Percentiles rank a stretch among this genome's conserved stretches.
Conservation (phyloP, 108 stramenopile genomes). For the Pseudonitzschia pungens region DNA sequence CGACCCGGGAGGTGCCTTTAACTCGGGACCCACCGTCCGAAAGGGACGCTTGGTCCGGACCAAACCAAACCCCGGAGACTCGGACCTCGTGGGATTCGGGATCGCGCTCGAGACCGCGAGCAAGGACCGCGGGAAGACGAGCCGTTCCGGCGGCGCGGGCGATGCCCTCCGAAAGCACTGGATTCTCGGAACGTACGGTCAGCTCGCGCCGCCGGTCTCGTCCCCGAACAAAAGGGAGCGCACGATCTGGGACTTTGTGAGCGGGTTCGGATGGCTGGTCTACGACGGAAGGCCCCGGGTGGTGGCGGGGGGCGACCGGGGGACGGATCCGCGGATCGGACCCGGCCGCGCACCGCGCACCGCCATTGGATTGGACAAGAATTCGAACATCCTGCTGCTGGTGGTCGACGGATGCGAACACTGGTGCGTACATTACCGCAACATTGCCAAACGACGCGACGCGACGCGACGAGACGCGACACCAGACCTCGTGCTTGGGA, state of each 20-base stretch:
- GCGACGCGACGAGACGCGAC: no score
- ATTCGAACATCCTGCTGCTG: slow-evolving; percentile 29
- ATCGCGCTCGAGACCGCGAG: neutral
- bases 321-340: neutral
- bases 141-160: neutral
- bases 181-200: slow-evolving; percentile 20
- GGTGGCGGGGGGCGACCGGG: neutral
- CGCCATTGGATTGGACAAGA: slow-evolving; percentile 34
- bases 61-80: neutral
- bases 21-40: slow-evolving; percentile 22
- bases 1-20: slow-evolving; percentile 26
- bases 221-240: neutral
- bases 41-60: slow-evolving; percentile 18
- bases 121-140: neutral
- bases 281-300: slow-evolving; percentile 22
- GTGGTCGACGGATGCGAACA: slow-evolving; percentile 53
- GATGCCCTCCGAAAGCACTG: neutral
- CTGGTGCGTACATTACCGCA: no score
- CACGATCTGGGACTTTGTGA: slow-evolving; percentile 34
- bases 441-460: no score
- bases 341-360: slow-evolving; percentile 41
- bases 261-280: slow-evolving; percentile 51
- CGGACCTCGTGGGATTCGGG: slow-evolving; percentile 23
- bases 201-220: neutral
- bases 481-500: no score